These are phyloP conservation scores for Lactifluus subvellereus DNA, from an alignment of 768 basidiomycete genomes.

Conservation along the genomic window DNA sequence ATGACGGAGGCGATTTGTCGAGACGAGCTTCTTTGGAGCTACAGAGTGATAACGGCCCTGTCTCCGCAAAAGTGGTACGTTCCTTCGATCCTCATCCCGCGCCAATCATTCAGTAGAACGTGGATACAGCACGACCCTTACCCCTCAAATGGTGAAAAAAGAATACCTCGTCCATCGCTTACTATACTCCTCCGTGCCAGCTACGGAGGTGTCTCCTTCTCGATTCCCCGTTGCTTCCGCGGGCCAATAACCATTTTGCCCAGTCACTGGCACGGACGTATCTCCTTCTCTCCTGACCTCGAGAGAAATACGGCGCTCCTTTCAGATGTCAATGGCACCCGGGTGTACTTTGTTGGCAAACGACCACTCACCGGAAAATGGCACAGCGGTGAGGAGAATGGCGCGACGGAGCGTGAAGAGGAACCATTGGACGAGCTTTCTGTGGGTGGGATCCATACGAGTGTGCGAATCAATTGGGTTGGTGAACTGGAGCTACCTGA, in stretches of 20 bases:
- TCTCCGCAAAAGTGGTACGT: slow-evolving; percentile 9
- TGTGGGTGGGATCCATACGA: neutral
- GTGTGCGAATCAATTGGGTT: slow-evolving; percentile 1
- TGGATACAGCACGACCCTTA: neutral
- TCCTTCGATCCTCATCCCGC: no score
- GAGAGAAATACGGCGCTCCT: neutral
- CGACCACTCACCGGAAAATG: neutral
- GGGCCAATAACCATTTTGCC: slow-evolving; percentile 4
- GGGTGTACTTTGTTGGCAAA: slow-evolving; percentile 7
- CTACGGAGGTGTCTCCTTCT: slow-evolving; percentile 5
- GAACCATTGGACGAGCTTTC: neutral
- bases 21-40: neutral
- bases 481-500: slow-evolving; percentile 8
- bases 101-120: neutral
- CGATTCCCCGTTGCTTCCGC: slow-evolving; percentile 5
- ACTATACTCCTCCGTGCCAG: neutral
- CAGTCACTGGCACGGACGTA: neutral
- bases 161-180: neutral
- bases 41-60: neutral
- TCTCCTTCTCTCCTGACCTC: slow-evolving; percentile 2
- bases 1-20: neutral
- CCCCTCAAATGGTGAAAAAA: neutral
- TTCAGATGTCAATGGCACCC: neutral
- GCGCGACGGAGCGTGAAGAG: neutral
- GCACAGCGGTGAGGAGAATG: neutral